Base-by-base conservation (phyloP, 2,329 filamentous ascomycete species). In the Aspergillus neotritici region DNA sequence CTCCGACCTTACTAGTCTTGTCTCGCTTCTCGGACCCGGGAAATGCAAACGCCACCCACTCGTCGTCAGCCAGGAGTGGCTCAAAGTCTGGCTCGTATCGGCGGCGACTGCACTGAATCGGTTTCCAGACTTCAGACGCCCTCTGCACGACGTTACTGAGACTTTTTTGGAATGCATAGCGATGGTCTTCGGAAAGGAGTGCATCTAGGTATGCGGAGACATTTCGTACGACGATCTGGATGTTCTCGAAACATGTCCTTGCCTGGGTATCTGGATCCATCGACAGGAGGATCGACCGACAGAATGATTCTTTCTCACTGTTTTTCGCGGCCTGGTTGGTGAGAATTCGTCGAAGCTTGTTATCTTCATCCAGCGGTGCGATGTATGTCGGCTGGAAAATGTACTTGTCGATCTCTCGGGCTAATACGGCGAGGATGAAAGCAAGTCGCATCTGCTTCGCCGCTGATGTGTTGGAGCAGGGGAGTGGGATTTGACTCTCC, bases 381-480 rank as follows among this genome's bases (percentile, higher is more conserved):
- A 66, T 38, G 40, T 66, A 65, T 1, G 49, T 58, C 3, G 62
- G 62, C 31, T 65, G 60, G 45, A 68, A 66, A 28, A 68, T 54
- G 30, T 61, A 43, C 16, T 55, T 42, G 33, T 51, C 42, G 4
- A 68, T 47, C 31, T 64, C 52, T 7, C 49, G 40, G 1, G 54
- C 49, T 3, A 68, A 32, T 31, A 63, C 46, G 9, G 52, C 56
- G 5, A 67, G 48, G 6, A 61, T 50, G 5, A 61, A 44, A 12
- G 55, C 59, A 17, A 58, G 46, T 5, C 63, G 61, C 58, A 68
- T 67, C 16, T 56, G 50, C 41, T 64, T 67, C 2, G 63, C 63
- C 12, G 43, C 39, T 1, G 34, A 14, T 2, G 58, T 53, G 47
- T 66, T 67, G 10, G 58, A 61, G 15, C 54, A 38, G 5, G 53